Evolutionary conservation across 2,329 filamentous ascomycete species (phyloP).

Genomic region (Zymoseptoria passerinii): DNA sequence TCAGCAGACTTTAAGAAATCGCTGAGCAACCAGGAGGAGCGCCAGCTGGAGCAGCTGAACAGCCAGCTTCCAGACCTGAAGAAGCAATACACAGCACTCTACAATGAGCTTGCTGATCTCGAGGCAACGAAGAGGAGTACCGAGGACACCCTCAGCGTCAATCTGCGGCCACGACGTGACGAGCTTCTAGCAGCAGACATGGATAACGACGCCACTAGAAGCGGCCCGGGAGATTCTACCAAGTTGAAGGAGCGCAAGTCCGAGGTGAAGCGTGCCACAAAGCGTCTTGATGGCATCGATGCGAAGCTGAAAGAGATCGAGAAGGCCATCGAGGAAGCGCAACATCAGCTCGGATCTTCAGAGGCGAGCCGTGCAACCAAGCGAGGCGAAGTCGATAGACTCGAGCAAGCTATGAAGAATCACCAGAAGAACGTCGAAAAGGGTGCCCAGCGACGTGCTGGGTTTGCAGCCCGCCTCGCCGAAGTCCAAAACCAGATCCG

Average conservation of each 20-base stretch:
- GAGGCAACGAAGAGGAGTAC: conserved; percentile 75
- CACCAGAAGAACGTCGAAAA: conserved; percentile 88
- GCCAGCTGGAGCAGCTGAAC: conserved; percentile 64
- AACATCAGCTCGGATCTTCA: conserved; percentile 47
- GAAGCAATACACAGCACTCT: conserved; percentile 67
- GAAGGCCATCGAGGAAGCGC: conserved; percentile 55
- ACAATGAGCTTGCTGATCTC: conserved; percentile 63
- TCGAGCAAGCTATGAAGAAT: conserved; percentile 70
- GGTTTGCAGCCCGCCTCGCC: conserved; percentile 65
- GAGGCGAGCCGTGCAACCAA: conserved; percentile 54
- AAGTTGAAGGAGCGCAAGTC: conserved; percentile 70
- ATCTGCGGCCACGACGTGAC: conserved; percentile 77
- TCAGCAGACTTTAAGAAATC: conserved; percentile 86
- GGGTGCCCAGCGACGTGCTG: conserved; percentile 78
- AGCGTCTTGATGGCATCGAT: conserved; percentile 58
- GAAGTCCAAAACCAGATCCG: conserved; percentile 85
- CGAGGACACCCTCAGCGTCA: conserved; percentile 82
- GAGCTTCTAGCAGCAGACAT: conserved; percentile 71
- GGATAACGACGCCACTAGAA: conserved; percentile 49
- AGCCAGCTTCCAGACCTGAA: conserved; percentile 63
- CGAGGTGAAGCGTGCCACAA: conserved; percentile 70
- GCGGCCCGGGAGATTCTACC: conserved; percentile 48
- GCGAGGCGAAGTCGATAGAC: conserved; percentile 64
- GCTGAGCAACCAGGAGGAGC: conserved; percentile 73
- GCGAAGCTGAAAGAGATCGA: conserved; percentile 68